Conservation (phyloP, 371 early-diverging fungal genomes). For the Mortierella sp. region DNA sequence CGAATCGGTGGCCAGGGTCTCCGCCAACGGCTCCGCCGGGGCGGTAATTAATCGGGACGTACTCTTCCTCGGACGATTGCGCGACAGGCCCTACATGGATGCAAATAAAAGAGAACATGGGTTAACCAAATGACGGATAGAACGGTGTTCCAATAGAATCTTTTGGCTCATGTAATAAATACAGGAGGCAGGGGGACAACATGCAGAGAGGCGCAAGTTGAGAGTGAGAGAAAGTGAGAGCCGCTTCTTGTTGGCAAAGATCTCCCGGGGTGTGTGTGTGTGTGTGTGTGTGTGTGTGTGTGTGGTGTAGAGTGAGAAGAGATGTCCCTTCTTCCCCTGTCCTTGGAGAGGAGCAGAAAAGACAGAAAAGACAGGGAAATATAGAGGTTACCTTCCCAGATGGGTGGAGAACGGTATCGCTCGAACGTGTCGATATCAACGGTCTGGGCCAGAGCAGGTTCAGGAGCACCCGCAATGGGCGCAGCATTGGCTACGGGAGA, state of each 20-base stretch:
- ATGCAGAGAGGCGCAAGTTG: too few relatives aligned
- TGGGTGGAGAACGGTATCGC: slow-evolving; percentile 34
- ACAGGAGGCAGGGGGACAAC: not conserved
- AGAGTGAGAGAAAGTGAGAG: too few relatives aligned
- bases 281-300: too few relatives aligned
- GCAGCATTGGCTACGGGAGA: slow-evolving; percentile 5
- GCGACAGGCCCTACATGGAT: not conserved
- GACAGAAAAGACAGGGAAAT: not conserved
- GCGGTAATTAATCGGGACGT: slow-evolving; percentile 26
- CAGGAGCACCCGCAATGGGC: slow-evolving; percentile 12
- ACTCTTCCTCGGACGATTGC: not conserved
- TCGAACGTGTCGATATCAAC: slow-evolving; percentile 10
- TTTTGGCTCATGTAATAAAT: not conserved
- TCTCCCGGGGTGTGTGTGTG: too few relatives aligned
- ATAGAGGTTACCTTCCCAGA: slow-evolving; percentile 32
- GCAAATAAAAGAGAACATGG: not conserved
- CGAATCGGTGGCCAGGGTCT: not conserved
- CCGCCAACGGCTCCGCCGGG: slow-evolving; percentile 34
- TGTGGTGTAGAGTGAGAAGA: not conserved
- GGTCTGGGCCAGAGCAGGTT: not conserved
- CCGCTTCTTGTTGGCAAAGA: too few relatives aligned
- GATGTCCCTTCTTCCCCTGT: too few relatives aligned
- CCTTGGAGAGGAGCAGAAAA: not conserved
- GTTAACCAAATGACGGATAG: not conserved
- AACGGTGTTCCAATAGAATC: not conserved